Conservation (phyloP, 2,329 filamentous ascomycete species). For the Apiospora hydei region DNA sequence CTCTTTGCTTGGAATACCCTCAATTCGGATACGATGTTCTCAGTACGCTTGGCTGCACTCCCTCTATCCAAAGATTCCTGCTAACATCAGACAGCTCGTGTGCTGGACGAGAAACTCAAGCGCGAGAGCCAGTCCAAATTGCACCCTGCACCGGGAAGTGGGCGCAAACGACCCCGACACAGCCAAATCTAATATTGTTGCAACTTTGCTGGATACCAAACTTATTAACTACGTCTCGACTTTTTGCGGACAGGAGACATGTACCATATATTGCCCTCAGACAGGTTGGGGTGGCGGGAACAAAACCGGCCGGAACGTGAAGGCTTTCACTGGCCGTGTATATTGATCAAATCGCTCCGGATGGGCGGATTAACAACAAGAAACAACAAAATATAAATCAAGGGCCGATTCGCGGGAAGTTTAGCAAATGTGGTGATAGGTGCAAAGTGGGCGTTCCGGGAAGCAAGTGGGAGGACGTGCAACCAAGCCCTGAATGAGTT, state of each 20-base stretch:
- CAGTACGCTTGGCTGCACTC: slow-evolving; percentile 57
- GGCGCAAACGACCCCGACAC: slow-evolving; percentile 64
- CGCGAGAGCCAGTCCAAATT: slow-evolving; percentile 67
- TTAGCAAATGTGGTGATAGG: neutral
- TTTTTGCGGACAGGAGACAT: neutral
- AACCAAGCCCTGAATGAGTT: too few species aligned
- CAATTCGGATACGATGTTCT: slow-evolving; percentile 94
- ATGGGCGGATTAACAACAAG: neutral
- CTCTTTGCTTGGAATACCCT: slow-evolving; percentile 86
- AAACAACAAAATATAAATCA: neutral
- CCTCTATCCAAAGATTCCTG: slow-evolving; percentile 32
- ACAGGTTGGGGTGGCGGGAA: neutral
- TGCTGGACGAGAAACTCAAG: slow-evolving; percentile 72
- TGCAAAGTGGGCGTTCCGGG: neutral
- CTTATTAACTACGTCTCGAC: neutral
- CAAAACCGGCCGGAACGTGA: neutral
- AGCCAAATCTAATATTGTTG: slow-evolving; percentile 46
- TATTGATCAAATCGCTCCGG: neutral
- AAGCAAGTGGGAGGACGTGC: neutral
- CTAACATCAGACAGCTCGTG: slow-evolving; percentile 56
- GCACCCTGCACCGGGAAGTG: slow-evolving; percentile 57
- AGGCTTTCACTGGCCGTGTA: neutral
- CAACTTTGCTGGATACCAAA: neutral
- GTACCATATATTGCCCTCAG: neutral
- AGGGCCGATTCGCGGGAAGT: neutral